Evolutionary conservation across 768 basidiomycete genomes (phyloP).

Genomic region (Amylocystis lapponica): DNA sequence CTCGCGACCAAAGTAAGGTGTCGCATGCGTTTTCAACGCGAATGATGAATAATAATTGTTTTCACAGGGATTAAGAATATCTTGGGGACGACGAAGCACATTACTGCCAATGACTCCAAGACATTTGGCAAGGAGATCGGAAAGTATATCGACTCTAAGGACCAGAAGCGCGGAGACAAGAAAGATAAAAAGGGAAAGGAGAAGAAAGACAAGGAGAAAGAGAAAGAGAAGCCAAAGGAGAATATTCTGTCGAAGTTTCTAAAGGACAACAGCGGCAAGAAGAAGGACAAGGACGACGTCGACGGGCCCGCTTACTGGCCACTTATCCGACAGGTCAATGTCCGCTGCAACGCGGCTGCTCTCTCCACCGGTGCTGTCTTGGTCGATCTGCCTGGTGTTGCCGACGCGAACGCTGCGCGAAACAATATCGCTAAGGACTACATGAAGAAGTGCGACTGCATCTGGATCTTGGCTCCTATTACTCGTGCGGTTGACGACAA

Average conservation of each 20-base stretch:
- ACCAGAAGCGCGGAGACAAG: slow-evolving; percentile 43
- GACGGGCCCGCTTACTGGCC: slow-evolving; percentile 50
- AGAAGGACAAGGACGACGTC: slow-evolving; percentile 29
- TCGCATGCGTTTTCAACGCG: background rate
- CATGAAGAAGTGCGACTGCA: slow-evolving; percentile 59
- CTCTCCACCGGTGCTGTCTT: slow-evolving; percentile 55
- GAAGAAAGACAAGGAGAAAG: slow-evolving; percentile 26
- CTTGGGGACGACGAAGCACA: slow-evolving; percentile 49
- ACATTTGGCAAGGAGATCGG: slow-evolving; percentile 47
- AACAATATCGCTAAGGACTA: slow-evolving; percentile 60
- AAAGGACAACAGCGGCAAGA: slow-evolving; percentile 20
- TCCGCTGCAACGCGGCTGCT: slow-evolving; percentile 46
- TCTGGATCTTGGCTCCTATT: slow-evolving; percentile 66
- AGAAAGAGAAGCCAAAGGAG: slow-evolving; percentile 23
- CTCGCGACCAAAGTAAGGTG: slow-evolving; percentile 38
- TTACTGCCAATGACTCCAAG: slow-evolving; percentile 45
- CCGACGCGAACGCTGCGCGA: slow-evolving; percentile 60
- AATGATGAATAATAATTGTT: slow-evolving; percentile 2
- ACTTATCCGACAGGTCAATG: slow-evolving; percentile 55
- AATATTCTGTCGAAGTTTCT: slow-evolving; percentile 10
- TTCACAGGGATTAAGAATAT: slow-evolving; percentile 37
- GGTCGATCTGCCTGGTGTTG: slow-evolving; percentile 63
- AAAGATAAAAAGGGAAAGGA: slow-evolving; percentile 34
- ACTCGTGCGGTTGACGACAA: slow-evolving; percentile 61
- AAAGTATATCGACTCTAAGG: slow-evolving; percentile 64